Percentiles rank a stretch among this genome's conserved stretches.
Evolutionary conservation across 2,329 filamentous ascomycete genomes (phyloP).

Genomic region (Sporothrix brunneoviolacea): DNA sequence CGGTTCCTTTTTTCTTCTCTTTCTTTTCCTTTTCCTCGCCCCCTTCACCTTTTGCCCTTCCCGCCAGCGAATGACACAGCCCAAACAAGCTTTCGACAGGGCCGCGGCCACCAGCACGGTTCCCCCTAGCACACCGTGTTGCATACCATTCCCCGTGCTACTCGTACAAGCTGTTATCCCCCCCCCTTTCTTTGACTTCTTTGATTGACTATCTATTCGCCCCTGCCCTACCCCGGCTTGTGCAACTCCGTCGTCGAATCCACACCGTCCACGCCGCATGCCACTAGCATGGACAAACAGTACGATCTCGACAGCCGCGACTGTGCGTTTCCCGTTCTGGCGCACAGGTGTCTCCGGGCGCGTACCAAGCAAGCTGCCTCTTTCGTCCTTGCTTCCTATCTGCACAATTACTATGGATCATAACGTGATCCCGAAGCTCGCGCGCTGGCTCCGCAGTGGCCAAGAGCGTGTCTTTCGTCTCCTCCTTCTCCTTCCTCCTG

Average conservation of each 20-base stretch:
- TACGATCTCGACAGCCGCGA: too few relatives aligned
- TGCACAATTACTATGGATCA: not conserved
- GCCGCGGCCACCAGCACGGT: too few relatives aligned
- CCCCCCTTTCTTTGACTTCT: not conserved
- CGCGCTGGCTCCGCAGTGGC: not conserved
- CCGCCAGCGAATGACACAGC: too few relatives aligned
- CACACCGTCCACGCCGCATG: too few relatives aligned
- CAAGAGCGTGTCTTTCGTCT: not conserved
- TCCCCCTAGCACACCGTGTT: too few relatives aligned
- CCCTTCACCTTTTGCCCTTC: too few relatives aligned
- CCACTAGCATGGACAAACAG: too few relatives aligned
- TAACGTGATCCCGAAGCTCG: conserved; percentile 2
- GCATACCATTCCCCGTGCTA: too few relatives aligned
- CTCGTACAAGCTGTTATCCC: too few relatives aligned
- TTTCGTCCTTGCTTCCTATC: not conserved
- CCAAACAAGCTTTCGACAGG: too few relatives aligned
- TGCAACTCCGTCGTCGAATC: not conserved
- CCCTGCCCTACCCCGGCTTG: not conserved
- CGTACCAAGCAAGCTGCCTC: not conserved
- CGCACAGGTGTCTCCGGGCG: not conserved
- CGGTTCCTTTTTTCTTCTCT: not conserved
- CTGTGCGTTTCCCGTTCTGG: too few relatives aligned
- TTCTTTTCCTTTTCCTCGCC: not conserved
- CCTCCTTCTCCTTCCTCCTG: not conserved
- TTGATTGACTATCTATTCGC: too few relatives aligned